Percentiles rank a stretch among this genome's conserved stretches.
These are phyloP conservation scores for Coleophoma eucalyptorum DNA, from an alignment of 2,329 filamentous ascomycete species.

Conservation along the genomic window DNA sequence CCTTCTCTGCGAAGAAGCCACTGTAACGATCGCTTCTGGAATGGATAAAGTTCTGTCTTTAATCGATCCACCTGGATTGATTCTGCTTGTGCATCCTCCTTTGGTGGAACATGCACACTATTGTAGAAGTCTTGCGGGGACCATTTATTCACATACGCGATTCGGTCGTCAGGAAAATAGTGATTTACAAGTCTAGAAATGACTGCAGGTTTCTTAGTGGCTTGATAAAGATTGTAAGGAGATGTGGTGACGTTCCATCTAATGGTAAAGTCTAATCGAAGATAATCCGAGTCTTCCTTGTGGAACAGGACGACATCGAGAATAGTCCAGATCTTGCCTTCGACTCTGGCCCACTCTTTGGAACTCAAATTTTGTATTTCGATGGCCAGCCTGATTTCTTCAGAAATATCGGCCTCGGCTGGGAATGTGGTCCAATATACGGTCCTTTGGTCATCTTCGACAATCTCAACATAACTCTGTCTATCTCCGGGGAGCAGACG, in stretches of 20 bases:
- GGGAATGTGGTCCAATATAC: slow-evolving; percentile 15
- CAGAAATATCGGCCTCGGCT: slow-evolving; percentile 3
- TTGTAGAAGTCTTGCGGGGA: slow-evolving; percentile 63
- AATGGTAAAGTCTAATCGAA: slow-evolving; percentile 20
- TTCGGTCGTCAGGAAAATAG: slow-evolving; percentile 22
- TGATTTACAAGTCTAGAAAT: slow-evolving; percentile 20
- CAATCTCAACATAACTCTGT: slow-evolving; percentile 15
- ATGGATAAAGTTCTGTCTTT: slow-evolving; percentile 59
- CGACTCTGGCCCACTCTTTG: slow-evolving; percentile 13
- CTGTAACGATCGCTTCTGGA: slow-evolving; percentile 65
- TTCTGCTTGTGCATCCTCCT: slow-evolving; percentile 32
- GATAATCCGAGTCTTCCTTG: slow-evolving; percentile 12
- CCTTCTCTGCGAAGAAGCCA: slow-evolving; percentile 70
- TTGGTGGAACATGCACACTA: slow-evolving; percentile 57
- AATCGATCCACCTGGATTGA: slow-evolving; percentile 40
- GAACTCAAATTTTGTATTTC: slow-evolving; percentile 11
- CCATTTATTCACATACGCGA: slow-evolving; percentile 27
- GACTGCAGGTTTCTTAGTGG: slow-evolving; percentile 9
- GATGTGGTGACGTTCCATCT: slow-evolving; percentile 26
- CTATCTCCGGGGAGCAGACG: not conserved
- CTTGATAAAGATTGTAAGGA: slow-evolving; percentile 11
- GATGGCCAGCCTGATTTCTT: slow-evolving; percentile 20
- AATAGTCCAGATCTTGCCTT: slow-evolving; percentile 24
- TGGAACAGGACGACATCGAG: slow-evolving; percentile 16
- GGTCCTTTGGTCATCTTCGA: slow-evolving; percentile 9